Evolutionary conservation across 2,329 filamentous ascomycete genomes (phyloP).

Genomic region (Penicillium digitatum): DNA sequence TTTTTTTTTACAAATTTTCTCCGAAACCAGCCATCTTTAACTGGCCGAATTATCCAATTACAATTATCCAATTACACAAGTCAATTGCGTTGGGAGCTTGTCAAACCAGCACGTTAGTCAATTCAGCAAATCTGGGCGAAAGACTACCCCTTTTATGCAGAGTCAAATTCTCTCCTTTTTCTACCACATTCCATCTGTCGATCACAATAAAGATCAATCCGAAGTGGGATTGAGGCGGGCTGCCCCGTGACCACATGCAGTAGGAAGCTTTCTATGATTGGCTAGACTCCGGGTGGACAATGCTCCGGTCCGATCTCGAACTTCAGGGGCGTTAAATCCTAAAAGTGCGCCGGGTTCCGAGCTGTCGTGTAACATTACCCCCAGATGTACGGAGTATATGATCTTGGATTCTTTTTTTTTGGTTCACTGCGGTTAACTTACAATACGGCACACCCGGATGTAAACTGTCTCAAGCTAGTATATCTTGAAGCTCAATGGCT

Average conservation of each 20-base stretch:
- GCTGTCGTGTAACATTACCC: neutral
- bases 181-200: neutral
- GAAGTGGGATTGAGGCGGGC: neutral
- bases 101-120: neutral
- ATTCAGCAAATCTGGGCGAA: neutral
- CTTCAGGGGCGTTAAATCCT: neutral
- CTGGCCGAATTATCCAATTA: no score
- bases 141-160: neutral
- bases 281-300: neutral
- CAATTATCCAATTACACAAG: neutral
- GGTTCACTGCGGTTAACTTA: no score
- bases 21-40: neutral
- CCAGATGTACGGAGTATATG: no score
- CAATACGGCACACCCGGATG: fast-evolving
- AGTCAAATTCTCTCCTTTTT: no score
- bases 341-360: neutral
- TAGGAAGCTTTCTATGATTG: neutral
- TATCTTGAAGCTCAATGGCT: no score
- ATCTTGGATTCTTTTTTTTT: neutral
- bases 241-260: neutral
- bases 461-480: neutral
- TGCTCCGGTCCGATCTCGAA: neutral
- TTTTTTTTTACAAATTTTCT: neutral
- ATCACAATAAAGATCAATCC: neutral
- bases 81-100: neutral